Conservation (phyloP, 805 yeast species). For the Kodamaea nitidulidarum region DNA sequence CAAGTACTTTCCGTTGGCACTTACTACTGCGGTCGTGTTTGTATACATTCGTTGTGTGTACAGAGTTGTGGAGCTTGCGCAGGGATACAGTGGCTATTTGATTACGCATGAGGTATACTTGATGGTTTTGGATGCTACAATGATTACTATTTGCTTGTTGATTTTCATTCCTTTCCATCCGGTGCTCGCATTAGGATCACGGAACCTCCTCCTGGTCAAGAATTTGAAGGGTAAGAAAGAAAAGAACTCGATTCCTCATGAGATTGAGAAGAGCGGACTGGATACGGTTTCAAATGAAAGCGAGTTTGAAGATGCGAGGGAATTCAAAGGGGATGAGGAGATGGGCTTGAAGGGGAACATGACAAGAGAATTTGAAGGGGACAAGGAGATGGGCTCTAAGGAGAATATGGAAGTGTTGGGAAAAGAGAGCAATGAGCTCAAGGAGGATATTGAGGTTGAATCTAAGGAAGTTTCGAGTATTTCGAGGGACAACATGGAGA, state of each 20-base stretch:
- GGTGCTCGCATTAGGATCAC: slow-evolving; percentile 29
- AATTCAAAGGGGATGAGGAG: background rate
- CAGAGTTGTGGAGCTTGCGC: slow-evolving; percentile 38
- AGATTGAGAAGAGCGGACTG: no score
- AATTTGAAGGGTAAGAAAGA: slow-evolving; percentile 25
- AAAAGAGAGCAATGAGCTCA: no score
- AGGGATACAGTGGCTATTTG: slow-evolving; percentile 37
- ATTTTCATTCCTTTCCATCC: slow-evolving; percentile 40
- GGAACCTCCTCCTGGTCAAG: slow-evolving; percentile 23
- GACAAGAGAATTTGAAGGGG: no score
- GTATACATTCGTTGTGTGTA: slow-evolving; percentile 33
- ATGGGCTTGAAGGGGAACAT: no score
- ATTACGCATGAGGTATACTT: slow-evolving; percentile 33
- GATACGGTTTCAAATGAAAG: background rate
- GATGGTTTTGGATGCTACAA: slow-evolving; percentile 36
- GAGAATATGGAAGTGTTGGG: no score
- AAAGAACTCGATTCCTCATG: slow-evolving; percentile 9
- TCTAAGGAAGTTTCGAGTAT: no score
- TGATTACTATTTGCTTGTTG: slow-evolving; percentile 35
- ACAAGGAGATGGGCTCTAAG: no score
- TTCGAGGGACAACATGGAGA: no score
- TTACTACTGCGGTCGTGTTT: slow-evolving; percentile 28
- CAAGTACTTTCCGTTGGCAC: slow-evolving; percentile 31
- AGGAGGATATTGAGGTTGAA: no score
- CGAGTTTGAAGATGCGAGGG: no score